Conservation (phyloP, 805 yeast genomes). For the Metschnikowia borealis region DNA sequence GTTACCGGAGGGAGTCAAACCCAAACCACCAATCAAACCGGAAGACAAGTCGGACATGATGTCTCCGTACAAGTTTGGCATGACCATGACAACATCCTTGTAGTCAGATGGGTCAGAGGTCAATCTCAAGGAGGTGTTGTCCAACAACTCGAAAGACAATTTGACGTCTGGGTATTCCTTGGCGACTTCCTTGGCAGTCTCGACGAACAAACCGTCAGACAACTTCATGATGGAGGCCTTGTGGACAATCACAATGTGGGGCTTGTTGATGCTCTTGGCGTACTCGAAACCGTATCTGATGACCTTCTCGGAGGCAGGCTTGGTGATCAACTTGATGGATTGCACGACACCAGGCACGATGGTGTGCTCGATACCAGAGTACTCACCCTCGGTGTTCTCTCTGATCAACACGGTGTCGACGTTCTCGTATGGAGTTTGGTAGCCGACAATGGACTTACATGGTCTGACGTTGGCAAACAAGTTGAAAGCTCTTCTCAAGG, state of each 20-base stretch:
- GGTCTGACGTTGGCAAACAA: slow-evolving; percentile 97
- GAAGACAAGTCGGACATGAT: slow-evolving; percentile 97
- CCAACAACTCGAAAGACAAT: slow-evolving; percentile 82
- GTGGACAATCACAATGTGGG: slow-evolving; percentile 91
- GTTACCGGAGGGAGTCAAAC: slow-evolving; percentile 98
- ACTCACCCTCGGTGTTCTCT: slow-evolving; percentile 99
- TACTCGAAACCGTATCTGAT: slow-evolving; percentile 96
- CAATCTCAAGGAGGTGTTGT: slow-evolving; percentile 89
- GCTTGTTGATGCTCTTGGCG: slow-evolving; percentile 83
- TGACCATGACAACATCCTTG: slow-evolving; percentile 88
- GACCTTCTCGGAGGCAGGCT: slow-evolving; percentile 93
- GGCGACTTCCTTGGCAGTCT: slow-evolving; percentile 84
- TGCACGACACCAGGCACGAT: slow-evolving; percentile 98
- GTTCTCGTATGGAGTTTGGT: slow-evolving; percentile 81
- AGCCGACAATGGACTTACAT: slow-evolving; percentile 89
- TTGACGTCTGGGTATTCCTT: slow-evolving; percentile 89
- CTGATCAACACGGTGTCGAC: slow-evolving; percentile 95
- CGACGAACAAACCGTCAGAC: slow-evolving; percentile 94
- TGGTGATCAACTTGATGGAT: slow-evolving; percentile 94
- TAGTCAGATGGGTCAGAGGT: slow-evolving; percentile 86
- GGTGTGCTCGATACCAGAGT: slow-evolving; percentile 98
- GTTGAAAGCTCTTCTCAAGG: slow-evolving; percentile 94
- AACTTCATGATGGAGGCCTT: slow-evolving; percentile 98
- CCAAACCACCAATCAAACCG: slow-evolving; percentile 97
- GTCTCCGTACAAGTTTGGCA: slow-evolving; percentile 99